A percentile compares a stretch with the other conserved stretches of the same genome.
Conservation (phyloP, 495 filamentous ascomycete species). For the Penicillium canariense region DNA sequence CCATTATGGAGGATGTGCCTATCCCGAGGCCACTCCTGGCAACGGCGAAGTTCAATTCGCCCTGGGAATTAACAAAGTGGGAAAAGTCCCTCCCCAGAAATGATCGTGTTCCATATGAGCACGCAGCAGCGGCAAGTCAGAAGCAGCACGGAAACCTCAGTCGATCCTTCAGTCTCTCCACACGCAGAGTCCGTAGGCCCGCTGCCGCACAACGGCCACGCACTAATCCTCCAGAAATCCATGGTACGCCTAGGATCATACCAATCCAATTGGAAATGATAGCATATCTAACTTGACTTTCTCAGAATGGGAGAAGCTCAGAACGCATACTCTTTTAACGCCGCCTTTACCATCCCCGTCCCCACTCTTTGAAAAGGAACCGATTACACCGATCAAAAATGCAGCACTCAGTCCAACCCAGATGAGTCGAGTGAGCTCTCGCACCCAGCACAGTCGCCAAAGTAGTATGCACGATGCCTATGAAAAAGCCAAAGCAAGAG, state of each 20-base stretch:
- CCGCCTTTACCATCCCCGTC: not conserved
- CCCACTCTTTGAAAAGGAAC: constrained; percentile 13
- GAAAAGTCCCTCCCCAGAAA: constrained; percentile 24
- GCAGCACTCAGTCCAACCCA: constrained; percentile 7
- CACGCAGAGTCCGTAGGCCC: constrained; percentile 12
- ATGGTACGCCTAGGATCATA: constrained; percentile 8
- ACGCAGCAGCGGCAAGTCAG: not conserved
- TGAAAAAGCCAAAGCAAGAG: constrained; percentile 29
- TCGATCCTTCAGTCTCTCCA: constrained; percentile 20
- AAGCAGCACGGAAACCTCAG: constrained; percentile 6
- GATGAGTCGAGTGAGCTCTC: constrained; percentile 8
- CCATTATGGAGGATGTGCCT: constrained; percentile 23
- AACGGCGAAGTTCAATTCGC: constrained; percentile 26
- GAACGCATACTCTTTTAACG: constrained; percentile 2
- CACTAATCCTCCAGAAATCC: constrained; percentile 19
- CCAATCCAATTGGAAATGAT: too few species aligned
- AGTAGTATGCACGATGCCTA: constrained; percentile 22
- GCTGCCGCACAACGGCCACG: constrained; percentile 11
- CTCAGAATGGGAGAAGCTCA: constrained; percentile 14
- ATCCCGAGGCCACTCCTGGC: constrained; percentile 22
- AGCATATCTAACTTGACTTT: not conserved
- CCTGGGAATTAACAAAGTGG: constrained; percentile 23
- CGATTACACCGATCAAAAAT: constrained; percentile 19
- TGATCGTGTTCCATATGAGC: constrained; percentile 12
- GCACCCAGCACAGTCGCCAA: constrained; percentile 1